phyloP scores from a whole-genome alignment of 495 filamentous ascomycete species.

The Trichoderma parareesei region DNA sequence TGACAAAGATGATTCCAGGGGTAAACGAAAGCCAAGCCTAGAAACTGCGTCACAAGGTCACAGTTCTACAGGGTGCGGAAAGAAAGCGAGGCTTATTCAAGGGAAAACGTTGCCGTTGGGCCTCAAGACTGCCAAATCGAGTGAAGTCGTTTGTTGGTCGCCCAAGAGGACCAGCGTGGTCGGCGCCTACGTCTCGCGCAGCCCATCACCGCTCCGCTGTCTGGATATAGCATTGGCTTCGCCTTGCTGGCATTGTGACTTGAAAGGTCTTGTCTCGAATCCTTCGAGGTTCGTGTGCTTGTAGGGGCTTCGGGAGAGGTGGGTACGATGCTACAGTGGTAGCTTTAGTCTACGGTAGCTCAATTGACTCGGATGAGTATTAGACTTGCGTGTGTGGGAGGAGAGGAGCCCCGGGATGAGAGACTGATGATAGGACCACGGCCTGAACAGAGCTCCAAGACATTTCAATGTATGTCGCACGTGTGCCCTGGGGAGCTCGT shows the following conservation, averaged over 20 bases:
- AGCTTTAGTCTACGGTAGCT: neutral
- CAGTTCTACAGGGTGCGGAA: slow-evolving; percentile 2
- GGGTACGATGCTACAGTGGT: neutral
- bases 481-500: neutral
- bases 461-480: neutral
- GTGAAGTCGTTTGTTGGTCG: slow-evolving; percentile 1
- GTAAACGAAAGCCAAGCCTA: neutral
- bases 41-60: slow-evolving; percentile 1
- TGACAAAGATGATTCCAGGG: neutral
- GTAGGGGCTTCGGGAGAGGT: neutral
- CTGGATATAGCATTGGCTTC: neutral
- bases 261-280: neutral
- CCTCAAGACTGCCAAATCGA: neutral
- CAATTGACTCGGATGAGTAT: neutral
- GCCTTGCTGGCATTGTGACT: neutral
- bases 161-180: neutral
- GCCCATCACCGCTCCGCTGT: neutral
- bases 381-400: neutral
- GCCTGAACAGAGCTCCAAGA: neutral
- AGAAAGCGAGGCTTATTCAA: neutral
- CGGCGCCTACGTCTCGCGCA: neutral
- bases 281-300: neutral
- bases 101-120: neutral
- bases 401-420: neutral
- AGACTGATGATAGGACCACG: too few species aligned